Conservation (phyloP, 441 rosid species). For the Jatropha podagrica region DNA sequence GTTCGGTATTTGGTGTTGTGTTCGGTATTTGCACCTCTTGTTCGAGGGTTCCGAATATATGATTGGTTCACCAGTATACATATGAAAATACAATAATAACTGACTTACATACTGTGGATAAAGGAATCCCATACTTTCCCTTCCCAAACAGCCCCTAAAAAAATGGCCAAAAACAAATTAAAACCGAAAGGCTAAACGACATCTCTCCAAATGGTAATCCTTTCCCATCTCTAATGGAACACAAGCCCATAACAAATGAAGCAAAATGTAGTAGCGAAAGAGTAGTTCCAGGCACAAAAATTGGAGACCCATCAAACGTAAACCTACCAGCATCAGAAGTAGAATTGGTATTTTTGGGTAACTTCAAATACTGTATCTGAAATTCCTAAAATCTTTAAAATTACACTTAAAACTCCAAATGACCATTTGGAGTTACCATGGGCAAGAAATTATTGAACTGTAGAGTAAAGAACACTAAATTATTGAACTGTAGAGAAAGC, state of each 20-base stretch:
- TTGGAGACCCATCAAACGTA: slow-evolving; percentile 44
- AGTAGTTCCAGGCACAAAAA: slow-evolving; percentile 58
- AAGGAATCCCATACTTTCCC: slow-evolving; percentile 59
- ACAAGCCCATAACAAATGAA: slow-evolving; percentile 22
- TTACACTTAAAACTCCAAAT: slow-evolving; percentile 28
- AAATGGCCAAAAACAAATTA: slow-evolving; percentile 41
- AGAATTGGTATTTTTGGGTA: slow-evolving; percentile 40
- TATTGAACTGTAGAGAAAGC: too few species aligned
- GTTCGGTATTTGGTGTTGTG: too few species aligned
- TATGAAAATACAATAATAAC: too few species aligned
- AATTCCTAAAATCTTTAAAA: slow-evolving; percentile 46
- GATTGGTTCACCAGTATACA: too few species aligned
- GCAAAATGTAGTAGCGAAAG: slow-evolving; percentile 43
- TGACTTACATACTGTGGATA: slow-evolving; percentile 36
- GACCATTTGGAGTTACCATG: too few species aligned
- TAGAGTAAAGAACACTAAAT: too few species aligned
- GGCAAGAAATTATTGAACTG: too few species aligned
- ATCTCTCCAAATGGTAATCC: slow-evolving; percentile 40
- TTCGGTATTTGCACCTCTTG: too few species aligned
- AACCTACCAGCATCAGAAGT: slow-evolving; percentile 32
- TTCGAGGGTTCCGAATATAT: too few species aligned
- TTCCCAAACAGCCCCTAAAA: slow-evolving; percentile 42
- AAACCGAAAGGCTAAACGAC: slow-evolving; percentile 29
- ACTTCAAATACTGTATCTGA: slow-evolving; percentile 51
- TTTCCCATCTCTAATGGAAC: slow-evolving; percentile 15